A percentile compares a stretch with the other conserved stretches of the same genome.
Conservation (phyloP, 2,329 filamentous ascomycete genomes). For the Clonostachys solani region DNA sequence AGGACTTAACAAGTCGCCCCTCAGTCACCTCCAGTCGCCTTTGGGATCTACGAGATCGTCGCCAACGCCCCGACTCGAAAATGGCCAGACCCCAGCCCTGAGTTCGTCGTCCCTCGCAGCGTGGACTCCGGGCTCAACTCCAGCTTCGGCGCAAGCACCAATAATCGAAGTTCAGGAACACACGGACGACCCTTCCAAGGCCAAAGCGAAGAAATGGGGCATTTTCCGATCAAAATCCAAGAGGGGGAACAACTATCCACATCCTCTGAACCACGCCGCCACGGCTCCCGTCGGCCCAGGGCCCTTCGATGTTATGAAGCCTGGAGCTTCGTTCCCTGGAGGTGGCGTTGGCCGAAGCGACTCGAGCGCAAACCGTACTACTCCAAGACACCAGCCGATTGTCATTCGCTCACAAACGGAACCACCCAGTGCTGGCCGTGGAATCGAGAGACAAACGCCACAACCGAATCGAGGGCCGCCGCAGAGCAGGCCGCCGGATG, state of each 20-base stretch:
- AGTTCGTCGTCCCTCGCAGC: no score
- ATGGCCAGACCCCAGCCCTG: no score
- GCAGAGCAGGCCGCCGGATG: no score
- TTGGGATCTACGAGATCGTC: constrained; percentile 9
- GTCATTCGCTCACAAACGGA: constrained; percentile 35
- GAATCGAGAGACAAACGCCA: neutral
- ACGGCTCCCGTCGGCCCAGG: neutral
- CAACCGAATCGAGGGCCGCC: no score
- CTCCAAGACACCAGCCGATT: constrained; percentile 35
- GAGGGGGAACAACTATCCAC: constrained; percentile 5
- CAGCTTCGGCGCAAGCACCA: constrained; percentile 7
- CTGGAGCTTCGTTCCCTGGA: neutral
- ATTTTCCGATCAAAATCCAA: constrained; percentile 42
- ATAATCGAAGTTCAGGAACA: neutral
- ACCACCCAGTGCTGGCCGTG: constrained; percentile 13
- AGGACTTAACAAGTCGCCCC: neutral
- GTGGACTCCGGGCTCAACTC: constrained; percentile 1
- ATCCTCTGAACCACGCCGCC: neutral
- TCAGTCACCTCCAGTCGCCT: neutral
- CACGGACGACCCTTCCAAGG: constrained; percentile 19
- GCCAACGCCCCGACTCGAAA: constrained; percentile 8
- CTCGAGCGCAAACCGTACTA: neutral
- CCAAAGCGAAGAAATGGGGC: constrained; percentile 53
- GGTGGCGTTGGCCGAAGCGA: neutral
- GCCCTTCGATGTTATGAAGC: neutral